Conservation (phyloP, 495 filamentous ascomycete species). For the Aspergillus affinis region DNA sequence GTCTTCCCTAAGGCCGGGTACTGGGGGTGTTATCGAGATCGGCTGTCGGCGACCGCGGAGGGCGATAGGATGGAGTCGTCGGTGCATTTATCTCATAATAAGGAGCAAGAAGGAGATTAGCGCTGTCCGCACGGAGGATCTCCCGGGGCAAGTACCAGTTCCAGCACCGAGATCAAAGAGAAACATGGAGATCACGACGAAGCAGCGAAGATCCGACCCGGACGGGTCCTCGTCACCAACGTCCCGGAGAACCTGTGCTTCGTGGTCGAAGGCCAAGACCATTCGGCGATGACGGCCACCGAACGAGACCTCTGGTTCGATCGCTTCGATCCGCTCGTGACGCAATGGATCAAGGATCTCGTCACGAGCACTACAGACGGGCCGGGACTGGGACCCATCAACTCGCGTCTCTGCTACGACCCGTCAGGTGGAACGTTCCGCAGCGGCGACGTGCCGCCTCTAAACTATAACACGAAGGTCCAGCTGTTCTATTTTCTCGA, state of each 20-base stretch:
- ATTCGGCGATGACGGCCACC: slow-evolving; percentile 15
- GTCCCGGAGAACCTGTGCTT: slow-evolving; percentile 33
- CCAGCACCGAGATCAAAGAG: too few relatives aligned
- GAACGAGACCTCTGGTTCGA: slow-evolving; percentile 25
- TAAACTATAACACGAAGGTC: slow-evolving; percentile 26
- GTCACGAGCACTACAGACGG: slow-evolving; percentile 18
- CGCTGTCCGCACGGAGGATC: too few relatives aligned
- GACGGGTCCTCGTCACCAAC: slow-evolving; percentile 17
- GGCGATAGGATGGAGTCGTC: too few relatives aligned
- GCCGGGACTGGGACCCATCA: slow-evolving; percentile 25
- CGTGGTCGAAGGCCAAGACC: slow-evolving; percentile 32
- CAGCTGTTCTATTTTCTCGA: slow-evolving; percentile 34
- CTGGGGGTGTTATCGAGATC: slow-evolving; percentile 31
- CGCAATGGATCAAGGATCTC: slow-evolving; percentile 28
- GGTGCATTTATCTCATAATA: too few relatives aligned
- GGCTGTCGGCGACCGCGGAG: slow-evolving; percentile 19
- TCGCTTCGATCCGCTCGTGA: slow-evolving; percentile 20
- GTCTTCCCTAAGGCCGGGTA: slow-evolving; percentile 25
- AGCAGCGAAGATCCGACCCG: slow-evolving; percentile 12
- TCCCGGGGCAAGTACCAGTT: too few relatives aligned
- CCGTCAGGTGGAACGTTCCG: slow-evolving; percentile 12
- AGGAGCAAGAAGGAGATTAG: too few relatives aligned
- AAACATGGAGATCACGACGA: too few relatives aligned
- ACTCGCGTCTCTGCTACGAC: slow-evolving; percentile 21
- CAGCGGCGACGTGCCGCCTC: neutral